These are phyloP conservation scores for Epichloe baconii DNA, from an alignment of 2,329 filamentous ascomycete species.

Conservation along the genomic window DNA sequence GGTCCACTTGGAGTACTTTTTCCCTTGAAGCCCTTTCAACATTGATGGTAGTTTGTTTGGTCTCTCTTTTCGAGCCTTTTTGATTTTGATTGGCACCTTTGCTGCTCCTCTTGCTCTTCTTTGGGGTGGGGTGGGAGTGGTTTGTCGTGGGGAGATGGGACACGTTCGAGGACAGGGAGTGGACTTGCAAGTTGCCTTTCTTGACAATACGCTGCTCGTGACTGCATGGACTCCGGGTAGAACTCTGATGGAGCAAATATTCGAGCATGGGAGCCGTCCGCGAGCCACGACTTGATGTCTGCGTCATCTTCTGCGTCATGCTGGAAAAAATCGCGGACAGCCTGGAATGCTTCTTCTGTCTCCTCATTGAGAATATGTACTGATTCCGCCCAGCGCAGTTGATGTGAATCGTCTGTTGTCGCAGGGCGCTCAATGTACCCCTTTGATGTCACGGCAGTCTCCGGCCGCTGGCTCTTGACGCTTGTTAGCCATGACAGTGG, in stretches of 20 bases:
- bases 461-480: slow-evolving; percentile 9
- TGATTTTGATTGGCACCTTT: background rate
- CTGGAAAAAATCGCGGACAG: slow-evolving; percentile 27
- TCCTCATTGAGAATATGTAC: slow-evolving; percentile 34
- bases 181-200: background rate
- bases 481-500: slow-evolving; percentile 12
- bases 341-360: slow-evolving; percentile 37
- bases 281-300: slow-evolving; percentile 15
- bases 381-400: slow-evolving; percentile 20
- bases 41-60: background rate
- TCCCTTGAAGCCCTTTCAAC: slow-evolving; percentile 1
- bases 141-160: background rate
- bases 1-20: slow-evolving; percentile 31
- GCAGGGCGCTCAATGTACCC: slow-evolving; percentile 2
- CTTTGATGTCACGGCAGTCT: background rate
- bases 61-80: background rate
- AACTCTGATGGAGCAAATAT: background rate
- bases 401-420: background rate
- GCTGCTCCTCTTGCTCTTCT: background rate
- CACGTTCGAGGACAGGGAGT: background rate
- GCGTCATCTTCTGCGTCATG: slow-evolving; percentile 23
- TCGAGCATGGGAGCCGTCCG: slow-evolving; percentile 7
- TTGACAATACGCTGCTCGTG: background rate
- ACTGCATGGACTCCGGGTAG: background rate
- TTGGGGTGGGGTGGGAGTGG: slow-evolving; percentile 11